A percentile compares a stretch with the other conserved stretches of the same genome.
Conservation (phyloP, 2,329 filamentous ascomycete genomes). For the Harringtonia lauricola region DNA sequence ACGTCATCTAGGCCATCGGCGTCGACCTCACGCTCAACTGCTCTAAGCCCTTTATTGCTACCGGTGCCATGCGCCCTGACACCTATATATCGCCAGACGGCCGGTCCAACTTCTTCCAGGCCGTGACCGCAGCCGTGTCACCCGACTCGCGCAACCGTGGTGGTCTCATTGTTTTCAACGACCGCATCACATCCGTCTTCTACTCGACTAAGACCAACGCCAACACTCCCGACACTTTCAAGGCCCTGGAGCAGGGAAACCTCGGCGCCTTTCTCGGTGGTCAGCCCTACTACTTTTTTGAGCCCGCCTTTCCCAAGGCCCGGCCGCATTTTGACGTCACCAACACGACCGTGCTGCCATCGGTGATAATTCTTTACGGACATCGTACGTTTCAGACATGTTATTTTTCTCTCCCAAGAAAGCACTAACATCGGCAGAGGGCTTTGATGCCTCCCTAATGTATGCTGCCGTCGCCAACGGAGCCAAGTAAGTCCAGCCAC, state of each 20-base stretch:
- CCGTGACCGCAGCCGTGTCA: conserved; percentile 34
- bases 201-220: conserved; percentile 52
- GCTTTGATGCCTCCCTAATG: conserved; percentile 34
- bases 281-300: conserved; percentile 48
- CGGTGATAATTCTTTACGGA: conserved; percentile 44
- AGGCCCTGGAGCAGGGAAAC: conserved; percentile 41
- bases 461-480: conserved; percentile 34
- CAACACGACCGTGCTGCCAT: conserved; percentile 28
- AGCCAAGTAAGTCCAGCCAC: conserved; percentile 27
- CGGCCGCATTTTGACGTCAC: conserved; percentile 30
- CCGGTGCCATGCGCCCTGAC: conserved; percentile 43
- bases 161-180: conserved; percentile 49
- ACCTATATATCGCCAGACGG: conserved; percentile 43
- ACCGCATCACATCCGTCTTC: conserved; percentile 47
- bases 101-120: conserved; percentile 39
- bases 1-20: conserved; percentile 31
- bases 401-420: too few relatives aligned
- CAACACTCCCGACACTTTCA: conserved; percentile 52
- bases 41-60: conserved; percentile 38
- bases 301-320: conserved; percentile 34
- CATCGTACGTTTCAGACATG: conserved; percentile 23
- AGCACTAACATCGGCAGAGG: conserved; percentile 20
- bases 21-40: conserved; percentile 39
- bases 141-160: conserved; percentile 34
- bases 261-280: conserved; percentile 48